Base-by-base conservation (phyloP, 441 rosid species). In the Euphorbia schlechtendalii region DNA sequence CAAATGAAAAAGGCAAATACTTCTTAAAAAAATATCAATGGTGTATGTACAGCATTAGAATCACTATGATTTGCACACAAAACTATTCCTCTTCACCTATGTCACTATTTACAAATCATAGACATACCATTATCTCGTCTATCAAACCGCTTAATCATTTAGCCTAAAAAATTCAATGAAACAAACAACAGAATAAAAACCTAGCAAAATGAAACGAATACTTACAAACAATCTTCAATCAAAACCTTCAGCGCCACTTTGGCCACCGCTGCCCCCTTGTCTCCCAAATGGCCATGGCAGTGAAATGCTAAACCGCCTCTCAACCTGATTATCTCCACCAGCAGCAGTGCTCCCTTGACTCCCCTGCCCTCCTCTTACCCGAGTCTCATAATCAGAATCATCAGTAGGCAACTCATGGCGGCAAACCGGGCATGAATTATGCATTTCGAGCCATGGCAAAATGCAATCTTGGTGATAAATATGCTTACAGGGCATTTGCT, bases 401-500 rank as follows among this genome's bases (percentile, higher is more conserved):
- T 76, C 89, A 0, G 81, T 58, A 1, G 92, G 86, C 27, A 88
- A 38, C 74, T 84, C 84, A 57, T 80, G 82, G 13, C 95, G 78
- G 72, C 95, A 88, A 1, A 86, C 82, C 0, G 96, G 96, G 52
- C 96, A 88, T 1, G 92, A 84, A 73, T 86, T 86, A 48, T 86
- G 75, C 41, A 74, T 67, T 27, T 81, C 67, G 0, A 88, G 79
- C 96, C 96, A 88, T 0, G 92, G 92, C 11, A 81, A 48, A 67
- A 88, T 88, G 53, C 96, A 88, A 41, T 80, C 90, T 4, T 68
- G 59, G 63, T 88, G 96, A 68, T 83, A 88, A n/a, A 88, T 61
- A 64, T 88, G 96, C 65, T 83, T 82, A 65, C 95, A 88, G 6
- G 95, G 95, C 83, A 88, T 78, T 76, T 84, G 90, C 40, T 81